Conservation (phyloP, 2,329 filamentous ascomycete species). For the Venturia oleaginea region DNA sequence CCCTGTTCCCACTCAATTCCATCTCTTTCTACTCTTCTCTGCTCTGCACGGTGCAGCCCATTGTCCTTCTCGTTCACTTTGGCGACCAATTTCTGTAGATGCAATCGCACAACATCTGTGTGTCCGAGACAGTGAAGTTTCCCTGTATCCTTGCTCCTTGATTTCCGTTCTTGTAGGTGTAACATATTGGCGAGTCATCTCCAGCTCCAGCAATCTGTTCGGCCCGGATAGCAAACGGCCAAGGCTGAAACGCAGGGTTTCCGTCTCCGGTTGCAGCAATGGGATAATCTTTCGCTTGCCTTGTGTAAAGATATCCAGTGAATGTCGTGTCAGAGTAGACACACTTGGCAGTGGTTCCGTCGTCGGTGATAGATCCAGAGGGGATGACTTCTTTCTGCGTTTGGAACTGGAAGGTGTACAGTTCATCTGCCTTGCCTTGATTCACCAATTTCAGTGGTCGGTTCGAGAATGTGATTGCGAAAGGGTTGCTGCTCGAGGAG, state of each 20-base stretch:
- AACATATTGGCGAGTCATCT: constrained; percentile 46
- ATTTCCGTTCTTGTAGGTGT: constrained; percentile 30
- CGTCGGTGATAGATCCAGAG: constrained; percentile 30
- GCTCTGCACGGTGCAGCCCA: not conserved
- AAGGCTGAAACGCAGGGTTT: constrained; percentile 32
- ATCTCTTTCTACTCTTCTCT: not conserved
- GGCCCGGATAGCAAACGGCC: constrained; percentile 52
- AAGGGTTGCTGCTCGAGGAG: constrained; percentile 43
- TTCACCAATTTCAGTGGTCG: constrained; percentile 42
- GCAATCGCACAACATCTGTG: constrained; percentile 34
- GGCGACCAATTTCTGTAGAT: constrained; percentile 36
- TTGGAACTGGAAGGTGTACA: constrained; percentile 48
- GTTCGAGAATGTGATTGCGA: constrained; percentile 47
- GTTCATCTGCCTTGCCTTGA: constrained; percentile 40
- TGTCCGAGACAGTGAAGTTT: constrained; percentile 28
- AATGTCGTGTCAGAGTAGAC: constrained; percentile 49
- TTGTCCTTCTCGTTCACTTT: constrained; percentile 9
- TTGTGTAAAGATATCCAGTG: constrained; percentile 53
- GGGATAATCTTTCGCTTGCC: constrained; percentile 33
- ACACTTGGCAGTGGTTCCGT: constrained; percentile 44
- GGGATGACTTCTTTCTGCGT: constrained; percentile 47
- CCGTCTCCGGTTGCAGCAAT: constrained; percentile 20
- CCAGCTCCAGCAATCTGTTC: constrained; percentile 43
- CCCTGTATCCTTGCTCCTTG: constrained; percentile 18
- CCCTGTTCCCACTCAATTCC: no score